Conservation (phyloP, 2,329 filamentous ascomycete genomes). For the Tricladium varicosporioides region DNA sequence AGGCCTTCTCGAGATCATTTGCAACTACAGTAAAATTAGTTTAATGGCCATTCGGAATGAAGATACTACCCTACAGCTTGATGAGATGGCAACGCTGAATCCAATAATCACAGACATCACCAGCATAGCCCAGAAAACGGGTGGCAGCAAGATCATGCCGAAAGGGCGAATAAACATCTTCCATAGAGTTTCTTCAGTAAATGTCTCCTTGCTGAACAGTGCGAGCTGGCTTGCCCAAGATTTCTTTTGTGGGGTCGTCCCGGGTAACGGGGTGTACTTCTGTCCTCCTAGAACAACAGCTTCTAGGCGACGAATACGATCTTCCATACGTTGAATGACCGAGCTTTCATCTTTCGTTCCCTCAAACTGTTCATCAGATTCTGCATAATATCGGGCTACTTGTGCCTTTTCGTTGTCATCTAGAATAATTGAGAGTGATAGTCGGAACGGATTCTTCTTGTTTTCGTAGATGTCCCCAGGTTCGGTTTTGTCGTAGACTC, state of each 20-base stretch:
- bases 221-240: conserved; percentile 38
- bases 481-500: conserved; percentile 27
- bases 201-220: conserved; percentile 38
- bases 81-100: conserved; percentile 52
- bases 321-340: conserved; percentile 10
- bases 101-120: conserved; percentile 54
- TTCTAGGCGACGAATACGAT: conserved; percentile 18
- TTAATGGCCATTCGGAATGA: background rate
- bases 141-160: conserved; percentile 48
- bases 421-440: conserved; percentile 17
- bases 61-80: conserved; percentile 39
- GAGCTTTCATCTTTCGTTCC: background rate
- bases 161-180: conserved; percentile 50
- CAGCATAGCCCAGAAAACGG: conserved; percentile 54
- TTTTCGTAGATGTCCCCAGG: conserved; percentile 20
- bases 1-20: conserved; percentile 38
- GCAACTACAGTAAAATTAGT: conserved; percentile 28
- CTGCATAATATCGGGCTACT: conserved; percentile 8
- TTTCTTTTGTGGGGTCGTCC: conserved; percentile 22
- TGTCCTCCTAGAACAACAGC: conserved; percentile 12
- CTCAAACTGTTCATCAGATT: background rate
- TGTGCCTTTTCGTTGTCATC: conserved; percentile 15
- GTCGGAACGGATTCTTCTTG: conserved; percentile 14
- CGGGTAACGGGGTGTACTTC: conserved; percentile 18
- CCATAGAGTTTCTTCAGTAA: conserved; percentile 46